phyloP scores from a whole-genome alignment of 345 rosid species.

The Conringia planisiliqua region DNA sequence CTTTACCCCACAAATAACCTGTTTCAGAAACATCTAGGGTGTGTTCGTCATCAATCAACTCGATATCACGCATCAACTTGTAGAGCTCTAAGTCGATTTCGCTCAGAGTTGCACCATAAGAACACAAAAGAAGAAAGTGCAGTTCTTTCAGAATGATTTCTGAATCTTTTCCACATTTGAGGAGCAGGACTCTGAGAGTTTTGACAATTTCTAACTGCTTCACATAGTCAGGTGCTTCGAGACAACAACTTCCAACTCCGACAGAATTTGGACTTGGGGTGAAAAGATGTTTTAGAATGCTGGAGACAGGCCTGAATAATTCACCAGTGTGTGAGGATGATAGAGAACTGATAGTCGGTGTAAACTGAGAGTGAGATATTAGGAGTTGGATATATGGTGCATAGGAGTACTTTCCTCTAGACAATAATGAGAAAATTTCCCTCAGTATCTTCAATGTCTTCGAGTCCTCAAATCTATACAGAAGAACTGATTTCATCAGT shows the following conservation, averaged over 20 bases:
- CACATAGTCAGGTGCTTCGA: conserved; percentile 29
- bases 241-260: conserved; percentile 24
- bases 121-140: conserved; percentile 63
- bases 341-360: conserved; percentile 47
- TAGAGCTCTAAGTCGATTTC: conserved; percentile 73
- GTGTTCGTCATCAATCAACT: conserved; percentile 40
- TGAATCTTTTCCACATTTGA: conserved; percentile 45
- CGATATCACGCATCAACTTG: conserved; percentile 59
- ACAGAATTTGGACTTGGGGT: conserved; percentile 33
- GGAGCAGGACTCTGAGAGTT: conserved; percentile 61
- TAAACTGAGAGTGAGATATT: conserved; percentile 83
- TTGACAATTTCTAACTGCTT: conserved; percentile 68
- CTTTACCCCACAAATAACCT: conserved; percentile 78
- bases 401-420: conserved; percentile 51
- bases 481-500: conserved; percentile 61
- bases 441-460: conserved; percentile 53
- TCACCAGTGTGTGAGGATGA: conserved; percentile 49
- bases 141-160: conserved; percentile 67
- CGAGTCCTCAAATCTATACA: conserved; percentile 73
- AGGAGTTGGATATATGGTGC: conserved; percentile 59
- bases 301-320: conserved; percentile 61
- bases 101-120: conserved; percentile 82
- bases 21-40: conserved; percentile 40
- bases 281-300: conserved; percentile 60
- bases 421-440: conserved; percentile 46